Evolutionary conservation across 2,329 filamentous ascomycete species (phyloP).

Genomic region (Claviceps humidiphila): DNA sequence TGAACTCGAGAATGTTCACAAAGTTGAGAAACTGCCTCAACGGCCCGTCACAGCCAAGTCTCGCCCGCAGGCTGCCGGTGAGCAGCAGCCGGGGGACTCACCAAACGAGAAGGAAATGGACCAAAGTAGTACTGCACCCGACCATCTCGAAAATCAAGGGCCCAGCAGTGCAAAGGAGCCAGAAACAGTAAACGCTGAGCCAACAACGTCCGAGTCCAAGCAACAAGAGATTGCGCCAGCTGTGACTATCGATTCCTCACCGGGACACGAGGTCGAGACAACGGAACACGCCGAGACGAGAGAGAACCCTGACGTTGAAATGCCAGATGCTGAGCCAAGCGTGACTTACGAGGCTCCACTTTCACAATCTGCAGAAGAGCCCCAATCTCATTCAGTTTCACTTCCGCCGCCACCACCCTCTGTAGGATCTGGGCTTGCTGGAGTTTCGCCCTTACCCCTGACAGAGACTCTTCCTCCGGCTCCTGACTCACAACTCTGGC

Average conservation of each 20-base stretch:
- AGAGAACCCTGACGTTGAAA: constrained; percentile 51
- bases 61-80: constrained; percentile 38
- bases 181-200: constrained; percentile 23
- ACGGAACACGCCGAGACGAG: constrained; percentile 22
- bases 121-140: constrained; percentile 20
- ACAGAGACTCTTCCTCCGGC: constrained; percentile 29
- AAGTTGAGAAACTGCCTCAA: constrained; percentile 42
- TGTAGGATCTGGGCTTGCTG: constrained; percentile 27
- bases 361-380: constrained; percentile 23
- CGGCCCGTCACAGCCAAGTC: constrained; percentile 42
- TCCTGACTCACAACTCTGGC: constrained; percentile 42
- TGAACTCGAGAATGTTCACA: constrained; percentile 40
- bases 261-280: constrained; percentile 14
- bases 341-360: constrained; percentile 33
- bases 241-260: constrained; percentile 30
- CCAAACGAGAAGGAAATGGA: constrained; percentile 37
- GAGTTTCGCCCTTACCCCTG: constrained; percentile 25
- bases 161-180: constrained; percentile 35
- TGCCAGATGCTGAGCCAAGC: constrained; percentile 48
- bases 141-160: constrained; percentile 29
- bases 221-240: constrained; percentile 29
- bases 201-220: constrained; percentile 33
- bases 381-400: constrained; percentile 20
- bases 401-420: constrained; percentile 30
- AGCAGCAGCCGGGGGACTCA: constrained; percentile 28